Evolutionary conservation across 148 eudicot genomes (phyloP), one percentile per base, ranked within the genome.

Genomic region (Cornus florida): DNA sequence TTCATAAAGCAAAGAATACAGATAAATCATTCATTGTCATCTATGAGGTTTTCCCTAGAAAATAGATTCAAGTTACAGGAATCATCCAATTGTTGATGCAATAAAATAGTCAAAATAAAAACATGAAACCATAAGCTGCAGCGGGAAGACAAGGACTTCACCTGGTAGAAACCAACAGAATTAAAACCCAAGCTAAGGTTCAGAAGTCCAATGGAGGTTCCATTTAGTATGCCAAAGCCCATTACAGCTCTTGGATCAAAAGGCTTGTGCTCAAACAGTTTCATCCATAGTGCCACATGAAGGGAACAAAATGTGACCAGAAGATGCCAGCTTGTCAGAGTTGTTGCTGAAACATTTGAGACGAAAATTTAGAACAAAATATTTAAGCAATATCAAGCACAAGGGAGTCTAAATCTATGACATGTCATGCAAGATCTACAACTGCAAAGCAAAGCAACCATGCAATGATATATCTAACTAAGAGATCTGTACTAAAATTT

Each of bases 121-220:
- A 69, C 35, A 67, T 69, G 17, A 75, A 81, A 41, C 43, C 66
- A 65, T 32, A 17, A 32, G 60, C 23, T 24, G n/a, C 35, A 28
- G 39, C 13, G 20, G 41, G 59, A 39, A 67, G 22, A 28, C 28
- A 10, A 72, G 69, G 20, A 73, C 72, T 48, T 50, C 81, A 93
- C 98, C 98, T 95, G 98, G 84, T 95, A 95, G 87, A 95, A 95
- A 69, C 98, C 98, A 86, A 95, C 96, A 77, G 98, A 95, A 70
- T 95, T 95, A 85, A 95, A 95, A 73, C 98, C 98, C 87, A 95
- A 81, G 84, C 98, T 95, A 69, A 95, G 95, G 84, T 95, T 95
- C 76, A 95, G 87, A 81, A 95, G 93, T 77, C 98, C 98, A 50
- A 95, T 95, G 16, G 98, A 95, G 78, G 89, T 88, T 75, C 98